Evolutionary conservation across 2,329 filamentous ascomycete species (phyloP), one percentile per base, ranked within the genome.

Genomic region (Pseudogymnoascus sp.): DNA sequence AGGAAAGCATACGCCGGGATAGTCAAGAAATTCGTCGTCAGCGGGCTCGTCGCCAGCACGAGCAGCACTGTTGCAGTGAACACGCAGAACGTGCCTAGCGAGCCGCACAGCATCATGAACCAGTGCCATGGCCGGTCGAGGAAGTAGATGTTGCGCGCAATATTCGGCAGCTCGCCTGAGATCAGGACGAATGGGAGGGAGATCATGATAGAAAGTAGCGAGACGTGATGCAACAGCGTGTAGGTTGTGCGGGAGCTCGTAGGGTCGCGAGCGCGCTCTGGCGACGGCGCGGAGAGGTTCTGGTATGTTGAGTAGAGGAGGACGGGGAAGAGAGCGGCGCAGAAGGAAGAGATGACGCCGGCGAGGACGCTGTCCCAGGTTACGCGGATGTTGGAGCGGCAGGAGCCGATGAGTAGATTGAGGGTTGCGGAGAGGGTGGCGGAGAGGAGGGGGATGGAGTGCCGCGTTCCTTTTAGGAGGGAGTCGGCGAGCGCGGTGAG

Each of bases 81-180:
- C 4, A 81, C 77, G 4, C 78, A 76, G 71, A 77, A 81, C 0
- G 74, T 76, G 3, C 78, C 79, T 5, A 80, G 69, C 1, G 78
- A 78, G 2, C 79, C 79, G 63, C 79, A 79, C 3, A 78, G 68
- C 40, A 79, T 77, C 75, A 83, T 79, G 45, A 83, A 72, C 81
- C 81, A 83, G 72, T 82, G 82, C 70, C 80, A 83, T 2, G 80
- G 79, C 0, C 82, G 78, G 64, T 83, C 81, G 10, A 83, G 75
- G 71, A 82, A 79, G 62, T 82, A 81, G 63, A 81, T 81, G 65
- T 83, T 82, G 16, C 78, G 76, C 62, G 74, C 74, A 36, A 83
- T 81, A 63, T 79, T 75, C 4, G 71, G 69, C 1, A 81, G 67
- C 62, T 83, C 81, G 34, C 81, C 81, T 1, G 78, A 80, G 16